Evolutionary conservation across 495 filamentous ascomycete species (phyloP).

Genomic region (Tricharina praecox): DNA sequence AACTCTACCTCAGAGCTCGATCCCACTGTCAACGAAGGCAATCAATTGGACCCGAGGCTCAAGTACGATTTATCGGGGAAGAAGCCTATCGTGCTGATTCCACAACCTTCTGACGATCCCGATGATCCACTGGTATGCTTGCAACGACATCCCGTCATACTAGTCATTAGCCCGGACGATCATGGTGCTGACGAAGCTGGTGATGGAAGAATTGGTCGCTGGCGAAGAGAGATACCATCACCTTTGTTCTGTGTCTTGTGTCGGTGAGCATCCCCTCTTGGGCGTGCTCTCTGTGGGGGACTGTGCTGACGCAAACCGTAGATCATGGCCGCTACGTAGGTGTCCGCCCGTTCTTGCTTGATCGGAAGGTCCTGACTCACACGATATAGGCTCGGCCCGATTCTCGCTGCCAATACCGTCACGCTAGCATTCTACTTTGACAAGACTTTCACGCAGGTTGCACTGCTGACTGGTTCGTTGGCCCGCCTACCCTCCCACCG

Average conservation of each 20-base stretch:
- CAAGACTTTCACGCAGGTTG: constrained; percentile 49
- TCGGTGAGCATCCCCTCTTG: constrained; percentile 39
- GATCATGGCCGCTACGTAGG: constrained; percentile 23
- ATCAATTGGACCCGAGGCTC: constrained; percentile 31
- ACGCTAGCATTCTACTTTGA: constrained; percentile 45
- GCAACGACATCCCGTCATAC: no score
- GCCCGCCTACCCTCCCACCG: not conserved
- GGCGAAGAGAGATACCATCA: constrained; percentile 70
- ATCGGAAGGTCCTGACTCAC: not conserved
- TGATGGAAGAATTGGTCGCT: constrained; percentile 89
- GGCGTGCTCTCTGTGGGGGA: no score
- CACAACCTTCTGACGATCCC: constrained; percentile 64
- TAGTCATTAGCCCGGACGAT: no score
- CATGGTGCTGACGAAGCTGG: not conserved
- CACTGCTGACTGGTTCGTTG: constrained; percentile 43
- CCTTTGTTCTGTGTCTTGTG: constrained; percentile 55
- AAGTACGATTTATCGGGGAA: constrained; percentile 57
- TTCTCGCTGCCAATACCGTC: constrained; percentile 75
- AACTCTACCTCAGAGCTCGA: no score
- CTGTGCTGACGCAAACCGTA: no score
- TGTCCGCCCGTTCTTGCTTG: no score
- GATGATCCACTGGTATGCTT: constrained; percentile 53
- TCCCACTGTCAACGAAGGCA: constrained; percentile 29
- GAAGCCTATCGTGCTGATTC: constrained; percentile 55
- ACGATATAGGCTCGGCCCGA: constrained; percentile 42